Evolutionary conservation across 768 basidiomycete species (phyloP).

Genomic region (Boletellus ananas): DNA sequence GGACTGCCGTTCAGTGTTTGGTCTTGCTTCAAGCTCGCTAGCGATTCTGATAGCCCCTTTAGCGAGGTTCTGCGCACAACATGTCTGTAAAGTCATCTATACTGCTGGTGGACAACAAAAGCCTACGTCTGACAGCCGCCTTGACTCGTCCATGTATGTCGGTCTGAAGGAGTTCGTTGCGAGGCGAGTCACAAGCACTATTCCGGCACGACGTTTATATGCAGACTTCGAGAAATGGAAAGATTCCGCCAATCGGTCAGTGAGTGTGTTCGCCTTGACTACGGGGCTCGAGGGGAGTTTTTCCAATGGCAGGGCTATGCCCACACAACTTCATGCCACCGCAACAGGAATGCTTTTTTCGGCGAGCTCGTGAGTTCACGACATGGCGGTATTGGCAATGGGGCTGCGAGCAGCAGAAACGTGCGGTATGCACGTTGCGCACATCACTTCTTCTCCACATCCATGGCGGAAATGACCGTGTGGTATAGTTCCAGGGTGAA

Average conservation of each 20-base stretch:
- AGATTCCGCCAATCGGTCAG: not conserved
- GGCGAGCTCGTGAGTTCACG: constrained; percentile 16
- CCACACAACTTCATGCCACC: not conserved
- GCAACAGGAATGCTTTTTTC: constrained; percentile 2
- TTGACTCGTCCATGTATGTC: not conserved
- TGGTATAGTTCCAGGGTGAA: no score
- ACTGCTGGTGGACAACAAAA: not conserved
- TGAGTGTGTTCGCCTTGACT: not conserved
- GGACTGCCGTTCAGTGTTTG: not conserved
- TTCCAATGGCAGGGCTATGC: constrained; percentile 4
- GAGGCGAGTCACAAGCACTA: not conserved
- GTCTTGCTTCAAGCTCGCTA: not conserved
- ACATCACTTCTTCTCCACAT: not conserved
- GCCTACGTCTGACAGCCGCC: constrained; percentile 12
- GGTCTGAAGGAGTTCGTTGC: not conserved
- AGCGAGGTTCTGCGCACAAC: constrained; percentile 6
- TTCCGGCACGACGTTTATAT: constrained; percentile 11
- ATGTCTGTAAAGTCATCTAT: not conserved
- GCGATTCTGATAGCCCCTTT: not conserved
- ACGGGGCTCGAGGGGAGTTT: not conserved
- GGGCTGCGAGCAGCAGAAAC: constrained; percentile 5
- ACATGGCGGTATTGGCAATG: constrained; percentile 7
- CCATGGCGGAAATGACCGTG: no score
- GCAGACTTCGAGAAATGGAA: not conserved
- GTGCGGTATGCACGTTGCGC: constrained; percentile 10